These are phyloP conservation scores for Erodium texanum DNA, from an alignment of 441 rosid genomes.

Conservation along the genomic window DNA sequence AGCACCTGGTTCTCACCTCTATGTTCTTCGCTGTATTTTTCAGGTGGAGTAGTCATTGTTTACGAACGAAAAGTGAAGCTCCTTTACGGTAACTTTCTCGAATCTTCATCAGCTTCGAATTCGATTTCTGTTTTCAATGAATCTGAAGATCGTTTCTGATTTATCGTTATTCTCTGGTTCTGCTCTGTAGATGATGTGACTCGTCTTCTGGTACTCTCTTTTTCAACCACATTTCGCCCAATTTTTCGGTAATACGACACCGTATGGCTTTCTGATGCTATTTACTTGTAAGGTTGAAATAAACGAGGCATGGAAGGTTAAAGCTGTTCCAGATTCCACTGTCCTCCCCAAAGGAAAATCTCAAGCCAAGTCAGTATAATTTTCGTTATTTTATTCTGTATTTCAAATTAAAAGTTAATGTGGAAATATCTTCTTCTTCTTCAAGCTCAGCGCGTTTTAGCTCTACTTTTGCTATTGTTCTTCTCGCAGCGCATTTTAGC, in stretches of 20 bases:
- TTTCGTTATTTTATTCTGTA: slow-evolving; percentile 9
- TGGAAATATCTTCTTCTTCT: not conserved
- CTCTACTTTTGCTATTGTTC: not conserved
- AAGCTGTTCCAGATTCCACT: slow-evolving; percentile 49
- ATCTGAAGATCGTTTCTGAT: not conserved
- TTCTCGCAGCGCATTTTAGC: slow-evolving; percentile 1
- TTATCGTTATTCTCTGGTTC: slow-evolving; percentile 11
- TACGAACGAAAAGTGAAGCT: slow-evolving; percentile 85
- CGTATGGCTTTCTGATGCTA: not conserved
- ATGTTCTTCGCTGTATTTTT: not conserved
- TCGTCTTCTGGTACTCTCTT: slow-evolving; percentile 57
- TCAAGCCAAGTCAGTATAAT: slow-evolving; percentile 53
- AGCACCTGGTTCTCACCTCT: not conserved
- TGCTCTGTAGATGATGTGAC: slow-evolving; percentile 61
- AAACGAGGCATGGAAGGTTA: slow-evolving; percentile 73
- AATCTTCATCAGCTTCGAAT: slow-evolving; percentile 1
- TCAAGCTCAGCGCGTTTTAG: not conserved
- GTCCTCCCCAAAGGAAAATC: slow-evolving; percentile 61
- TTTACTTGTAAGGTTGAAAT: slow-evolving; percentile 48
- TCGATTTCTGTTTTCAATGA: not conserved
- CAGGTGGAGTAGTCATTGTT: slow-evolving; percentile 88
- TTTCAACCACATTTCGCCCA: not conserved
- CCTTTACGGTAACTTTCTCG: slow-evolving; percentile 47
- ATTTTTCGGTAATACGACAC: not conserved
- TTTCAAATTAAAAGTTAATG: not conserved